Percentiles rank a stretch among this genome's conserved stretches.
Evolutionary conservation across 1,139 yeast genomes (phyloP).

Genomic region (Pichia sp.): DNA sequence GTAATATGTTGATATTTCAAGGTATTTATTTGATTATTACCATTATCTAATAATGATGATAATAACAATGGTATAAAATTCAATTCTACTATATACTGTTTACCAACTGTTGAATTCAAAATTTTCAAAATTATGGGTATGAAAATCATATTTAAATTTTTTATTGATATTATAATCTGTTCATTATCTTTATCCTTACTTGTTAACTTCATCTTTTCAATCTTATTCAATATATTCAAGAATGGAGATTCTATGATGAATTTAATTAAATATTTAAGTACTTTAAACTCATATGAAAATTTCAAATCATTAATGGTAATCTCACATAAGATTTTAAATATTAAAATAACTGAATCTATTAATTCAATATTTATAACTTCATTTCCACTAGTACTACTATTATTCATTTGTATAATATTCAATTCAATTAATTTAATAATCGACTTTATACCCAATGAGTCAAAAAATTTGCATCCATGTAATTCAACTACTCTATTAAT

Average conservation of each 20-base stretch:
- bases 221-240: not conserved
- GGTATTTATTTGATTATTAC: slow-evolving; percentile 31
- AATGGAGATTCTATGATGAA: slow-evolving; percentile 14
- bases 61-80: slow-evolving; percentile 58
- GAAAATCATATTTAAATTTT: slow-evolving; percentile 5
- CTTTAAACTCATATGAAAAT: slow-evolving; percentile 8
- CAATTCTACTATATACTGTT: slow-evolving; percentile 54
- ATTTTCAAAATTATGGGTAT: slow-evolving; percentile 35
- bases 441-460: slow-evolving; percentile 65
- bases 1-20: slow-evolving; percentile 62
- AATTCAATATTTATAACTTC: not conserved
- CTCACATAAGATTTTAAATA: slow-evolving; percentile 11
- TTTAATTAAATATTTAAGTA: slow-evolving; percentile 9
- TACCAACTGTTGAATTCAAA: slow-evolving; percentile 53
- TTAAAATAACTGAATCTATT: not conserved
- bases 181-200: not conserved
- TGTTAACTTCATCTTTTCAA: not conserved
- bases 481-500: slow-evolving; percentile 56
- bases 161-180: not conserved
- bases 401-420: not conserved
- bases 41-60: slow-evolving; percentile 55
- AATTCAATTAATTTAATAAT: slow-evolving; percentile 62
- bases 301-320: slow-evolving; percentile 4
- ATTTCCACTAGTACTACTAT: not conserved
- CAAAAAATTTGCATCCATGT: slow-evolving; percentile 51